Evolutionary conservation across 1,284 basidiomycete genomes (phyloP).

Genomic region (Microbotryum violaceum): DNA sequence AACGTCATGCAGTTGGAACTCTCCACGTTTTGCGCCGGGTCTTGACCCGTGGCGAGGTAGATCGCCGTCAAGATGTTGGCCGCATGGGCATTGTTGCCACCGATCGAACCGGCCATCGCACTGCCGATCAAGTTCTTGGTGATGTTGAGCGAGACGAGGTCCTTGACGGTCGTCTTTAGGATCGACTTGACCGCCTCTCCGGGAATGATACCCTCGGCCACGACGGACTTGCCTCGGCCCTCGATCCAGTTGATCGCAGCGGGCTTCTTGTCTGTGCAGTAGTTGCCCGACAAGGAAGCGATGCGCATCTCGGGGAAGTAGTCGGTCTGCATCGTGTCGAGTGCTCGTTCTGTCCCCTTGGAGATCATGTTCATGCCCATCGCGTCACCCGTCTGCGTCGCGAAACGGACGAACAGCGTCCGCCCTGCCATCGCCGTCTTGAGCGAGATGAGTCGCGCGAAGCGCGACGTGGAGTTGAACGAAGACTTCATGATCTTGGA

Average conservation of each 20-base stretch:
- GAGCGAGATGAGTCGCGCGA: slow-evolving; percentile 71
- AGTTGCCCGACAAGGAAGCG: slow-evolving; percentile 93
- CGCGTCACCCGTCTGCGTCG: slow-evolving; percentile 91
- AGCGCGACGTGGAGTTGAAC: slow-evolving; percentile 90
- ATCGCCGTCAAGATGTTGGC: slow-evolving; percentile 95
- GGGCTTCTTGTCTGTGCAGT: slow-evolving; percentile 99
- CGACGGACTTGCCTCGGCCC: slow-evolving; percentile 93
- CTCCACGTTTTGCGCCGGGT: slow-evolving; percentile 98
- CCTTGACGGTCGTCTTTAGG: slow-evolving; percentile 89
- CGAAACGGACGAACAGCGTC: slow-evolving; percentile 91
- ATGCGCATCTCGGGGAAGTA: slow-evolving; percentile 89
- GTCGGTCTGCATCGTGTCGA: slow-evolving; percentile 63
- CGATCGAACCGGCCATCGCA: slow-evolving; percentile 94
- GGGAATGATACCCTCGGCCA: slow-evolving; percentile 89
- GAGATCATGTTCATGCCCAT: slow-evolving; percentile 99
- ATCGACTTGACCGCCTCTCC: slow-evolving; percentile 81
- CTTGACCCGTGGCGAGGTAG: slow-evolving; percentile 94
- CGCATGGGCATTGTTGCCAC: slow-evolving; percentile 98
- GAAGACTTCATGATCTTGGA: slow-evolving; percentile 67
- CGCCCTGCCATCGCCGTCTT: slow-evolving; percentile 83
- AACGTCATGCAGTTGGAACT: slow-evolving; percentile 96
- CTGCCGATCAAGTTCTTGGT: slow-evolving; percentile 98
- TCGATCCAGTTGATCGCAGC: slow-evolving; percentile 99
- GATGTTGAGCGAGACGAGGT: slow-evolving; percentile 82
- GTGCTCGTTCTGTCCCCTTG: slow-evolving; percentile 80